Conservation (phyloP, 2,329 filamentous ascomycete genomes). For the Davidsoniella eucalypti region DNA sequence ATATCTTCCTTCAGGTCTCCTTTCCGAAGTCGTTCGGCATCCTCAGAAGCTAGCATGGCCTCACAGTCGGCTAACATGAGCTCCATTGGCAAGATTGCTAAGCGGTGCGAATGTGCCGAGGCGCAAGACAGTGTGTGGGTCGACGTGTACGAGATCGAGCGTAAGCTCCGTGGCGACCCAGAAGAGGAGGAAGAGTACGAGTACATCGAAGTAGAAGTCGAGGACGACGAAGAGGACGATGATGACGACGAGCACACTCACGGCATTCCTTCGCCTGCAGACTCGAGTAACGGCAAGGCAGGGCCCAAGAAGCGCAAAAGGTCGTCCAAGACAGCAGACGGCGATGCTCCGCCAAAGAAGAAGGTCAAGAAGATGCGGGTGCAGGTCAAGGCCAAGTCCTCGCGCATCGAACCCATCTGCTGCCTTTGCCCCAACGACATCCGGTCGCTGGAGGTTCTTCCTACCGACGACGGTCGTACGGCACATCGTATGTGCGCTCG, state of each 20-base stretch:
- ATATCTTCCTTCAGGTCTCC: too few relatives aligned
- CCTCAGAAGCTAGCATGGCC: too few relatives aligned
- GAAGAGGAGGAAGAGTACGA: slow-evolving; percentile 56
- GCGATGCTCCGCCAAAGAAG: slow-evolving; percentile 27
- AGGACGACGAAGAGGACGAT: slow-evolving; percentile 46
- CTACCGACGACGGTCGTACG: slow-evolving; percentile 73
- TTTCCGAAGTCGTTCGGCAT: too few relatives aligned
- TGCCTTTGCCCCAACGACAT: slow-evolving; percentile 86
- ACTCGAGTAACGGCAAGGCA: slow-evolving; percentile 47
- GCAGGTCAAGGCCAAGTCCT: slow-evolving; percentile 45
- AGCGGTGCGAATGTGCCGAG: slow-evolving; percentile 89
- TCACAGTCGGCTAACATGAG: too few relatives aligned
- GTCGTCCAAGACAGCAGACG: slow-evolving; percentile 27
- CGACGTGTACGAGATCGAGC: slow-evolving; percentile 88
- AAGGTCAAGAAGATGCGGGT: slow-evolving; percentile 63
- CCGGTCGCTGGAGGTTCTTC: slow-evolving; percentile 61
- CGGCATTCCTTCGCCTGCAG: slow-evolving; percentile 63
- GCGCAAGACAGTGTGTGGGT: slow-evolving; percentile 98
- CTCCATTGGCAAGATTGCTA: slow-evolving; percentile 88
- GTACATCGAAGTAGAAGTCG: slow-evolving; percentile 57
- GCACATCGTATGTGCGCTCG: slow-evolving; percentile 79
- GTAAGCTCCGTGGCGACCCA: slow-evolving; percentile 77
- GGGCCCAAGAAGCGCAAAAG: slow-evolving; percentile 21
- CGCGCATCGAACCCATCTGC: slow-evolving; percentile 62
- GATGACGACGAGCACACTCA: slow-evolving; percentile 47